Base-by-base conservation (phyloP, 1,284 basidiomycete genomes). In the Phellopilus nigrolimitatus region DNA sequence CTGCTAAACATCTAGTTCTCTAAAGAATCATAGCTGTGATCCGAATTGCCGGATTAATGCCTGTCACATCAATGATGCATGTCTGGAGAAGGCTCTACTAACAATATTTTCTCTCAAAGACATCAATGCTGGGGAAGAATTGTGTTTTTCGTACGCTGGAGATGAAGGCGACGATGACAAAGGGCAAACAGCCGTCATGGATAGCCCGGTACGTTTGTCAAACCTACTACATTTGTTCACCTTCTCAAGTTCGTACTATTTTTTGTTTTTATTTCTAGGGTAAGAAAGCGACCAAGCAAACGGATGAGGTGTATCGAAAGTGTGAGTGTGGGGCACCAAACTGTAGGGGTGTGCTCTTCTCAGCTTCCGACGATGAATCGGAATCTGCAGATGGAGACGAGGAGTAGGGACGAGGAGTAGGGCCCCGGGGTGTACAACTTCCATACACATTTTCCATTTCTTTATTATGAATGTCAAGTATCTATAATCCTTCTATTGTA, bases 11-110 rank as follows among this genome's bases (percentile, higher is more conserved):
- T 28, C 37, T 49, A n/a, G 4, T 15, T 21, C 46, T 51, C 17
- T 36, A 12, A 55, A 91, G 88, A 94, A 94, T 60, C 91, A 95
- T 61, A 91, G 87, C 13, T 95, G 92, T 62, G 82, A 91, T 56
- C 91, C 93, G 0, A 97, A 95, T 63, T 81, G 88, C 56, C 65
- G 65, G 3, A 75, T 91, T 9, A 73, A 76, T n/a, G 74, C 88
- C 1, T 84, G 82, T 28, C 86, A 89, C 56, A 79, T 83, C 57
- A 80, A 86, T 54, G 82, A 84, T 56, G 68, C 78, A 40, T 70
- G 81, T 61, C 65, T 85, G 40, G 64, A 75, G 19, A 81, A 80
- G 60, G 80, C 79, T 0, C 69, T 84, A 6, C 67, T 94, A 3
- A 75, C 80, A 0, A 75, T 94, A 15, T 93, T 93, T 64, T 79